These are phyloP conservation scores for Themeda triandra DNA, from an alignment of 176 grass and related monocot genomes.

Conservation along the genomic window DNA sequence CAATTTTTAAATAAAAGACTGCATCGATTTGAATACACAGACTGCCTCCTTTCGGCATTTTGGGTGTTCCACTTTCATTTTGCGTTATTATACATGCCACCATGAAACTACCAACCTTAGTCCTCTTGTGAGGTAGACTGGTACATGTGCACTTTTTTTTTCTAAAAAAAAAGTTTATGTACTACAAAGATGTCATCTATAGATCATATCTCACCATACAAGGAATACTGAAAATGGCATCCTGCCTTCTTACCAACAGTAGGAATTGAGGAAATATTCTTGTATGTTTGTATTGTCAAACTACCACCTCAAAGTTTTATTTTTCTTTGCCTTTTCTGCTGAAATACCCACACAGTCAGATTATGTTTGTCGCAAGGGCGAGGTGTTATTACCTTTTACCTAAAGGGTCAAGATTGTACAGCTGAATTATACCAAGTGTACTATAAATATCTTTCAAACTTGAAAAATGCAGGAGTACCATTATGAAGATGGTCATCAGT, in stretches of 20 bases:
- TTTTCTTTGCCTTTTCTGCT: neutral
- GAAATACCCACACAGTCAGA: neutral
- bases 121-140: neutral
- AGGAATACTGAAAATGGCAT: neutral
- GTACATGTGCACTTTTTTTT: neutral
- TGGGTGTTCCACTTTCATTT: neutral
- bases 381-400: neutral
- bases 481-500: neutral
- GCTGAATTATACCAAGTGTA: neutral
- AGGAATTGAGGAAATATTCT: neutral
- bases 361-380: neutral
- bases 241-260: neutral
- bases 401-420: neutral
- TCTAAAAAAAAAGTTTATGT: neutral
- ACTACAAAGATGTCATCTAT: neutral
- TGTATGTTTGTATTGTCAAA: neutral
- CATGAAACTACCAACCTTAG: neutral
- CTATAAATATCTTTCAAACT: neutral
- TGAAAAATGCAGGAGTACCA: neutral
- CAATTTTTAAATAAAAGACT: slow-evolving; percentile 16
- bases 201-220: neutral
- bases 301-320: neutral
- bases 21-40: neutral
- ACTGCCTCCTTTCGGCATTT: neutral
- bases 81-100: neutral